phyloP scores from a whole-genome alignment of 2,329 filamentous ascomycete genomes.

The Bretziella fagacearum region DNA sequence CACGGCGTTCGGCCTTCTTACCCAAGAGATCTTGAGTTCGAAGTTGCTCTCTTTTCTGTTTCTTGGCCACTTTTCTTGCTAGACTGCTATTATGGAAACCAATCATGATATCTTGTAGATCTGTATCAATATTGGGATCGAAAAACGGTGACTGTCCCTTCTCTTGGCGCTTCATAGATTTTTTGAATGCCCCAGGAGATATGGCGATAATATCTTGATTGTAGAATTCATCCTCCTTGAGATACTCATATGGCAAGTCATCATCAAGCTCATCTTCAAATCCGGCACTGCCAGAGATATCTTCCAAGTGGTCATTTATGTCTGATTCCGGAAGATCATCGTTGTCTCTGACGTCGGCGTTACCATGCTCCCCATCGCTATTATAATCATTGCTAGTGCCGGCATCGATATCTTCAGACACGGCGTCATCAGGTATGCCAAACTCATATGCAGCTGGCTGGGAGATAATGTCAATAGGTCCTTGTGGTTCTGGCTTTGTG shows the following conservation, averaged over 20 bases:
- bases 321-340: background rate
- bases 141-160: slow-evolving; percentile 7
- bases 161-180: background rate
- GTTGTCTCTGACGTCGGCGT: background rate
- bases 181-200: slow-evolving; percentile 4
- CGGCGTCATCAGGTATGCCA: too few species aligned
- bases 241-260: background rate
- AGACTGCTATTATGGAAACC: slow-evolving; percentile 50
- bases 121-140: slow-evolving; percentile 39
- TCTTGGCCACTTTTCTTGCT: slow-evolving; percentile 52
- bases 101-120: slow-evolving; percentile 44
- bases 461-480: too few species aligned
- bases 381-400: background rate
- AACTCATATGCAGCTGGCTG: too few species aligned
- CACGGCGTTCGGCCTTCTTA: slow-evolving; percentile 37
- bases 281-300: slow-evolving; percentile 30
- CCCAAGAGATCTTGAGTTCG: slow-evolving; percentile 50
- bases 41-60: slow-evolving; percentile 51
- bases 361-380: background rate
- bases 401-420: too few species aligned
- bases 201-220: slow-evolving; percentile 9
- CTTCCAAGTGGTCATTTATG: background rate
- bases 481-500: too few species aligned
- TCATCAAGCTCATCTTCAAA: background rate
- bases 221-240: slow-evolving; percentile 5